A percentile compares a stretch with the other conserved stretches of the same genome.
Evolutionary conservation across 345 rosid genomes (phyloP).

Genomic region (Pistacia vera): DNA sequence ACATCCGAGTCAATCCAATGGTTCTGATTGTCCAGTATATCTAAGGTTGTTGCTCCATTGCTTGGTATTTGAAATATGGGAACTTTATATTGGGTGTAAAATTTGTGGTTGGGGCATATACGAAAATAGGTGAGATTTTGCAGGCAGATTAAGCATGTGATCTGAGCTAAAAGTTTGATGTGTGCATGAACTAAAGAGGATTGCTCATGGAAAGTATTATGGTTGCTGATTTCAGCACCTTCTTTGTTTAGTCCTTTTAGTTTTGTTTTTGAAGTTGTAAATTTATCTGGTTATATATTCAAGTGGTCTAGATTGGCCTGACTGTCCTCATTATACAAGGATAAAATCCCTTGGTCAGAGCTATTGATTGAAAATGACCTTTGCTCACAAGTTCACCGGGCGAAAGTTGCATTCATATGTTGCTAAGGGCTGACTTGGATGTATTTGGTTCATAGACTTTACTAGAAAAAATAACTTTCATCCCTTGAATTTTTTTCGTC

Average conservation of each 20-base stretch:
- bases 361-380: constrained; percentile 28
- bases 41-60: no score
- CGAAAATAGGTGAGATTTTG: constrained; percentile 11
- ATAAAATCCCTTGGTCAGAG: not conserved
- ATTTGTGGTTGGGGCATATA: no score
- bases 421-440: constrained; percentile 22
- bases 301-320: constrained; percentile 12
- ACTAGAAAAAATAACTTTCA: not conserved
- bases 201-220: constrained; percentile 25
- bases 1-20: not conserved
- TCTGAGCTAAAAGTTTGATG: not conserved
- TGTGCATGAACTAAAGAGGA: constrained; percentile 17
- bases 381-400: constrained; percentile 6
- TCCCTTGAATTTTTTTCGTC: not conserved
- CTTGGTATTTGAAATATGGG: no score
- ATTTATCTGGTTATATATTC: not conserved
- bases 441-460: constrained; percentile 4
- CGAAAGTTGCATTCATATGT: constrained; percentile 2
- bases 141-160: constrained; percentile 18
- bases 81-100: no score
- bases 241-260: not conserved
- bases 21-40: not conserved
- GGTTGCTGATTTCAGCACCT: constrained; percentile 5
- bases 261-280: not conserved
- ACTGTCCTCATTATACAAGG: constrained; percentile 7